Percentiles rank a stretch among this genome's conserved stretches.
These are phyloP conservation scores for Pseudocercospora cruenta DNA, from an alignment of 2,329 filamentous ascomycete genomes.

Conservation along the genomic window DNA sequence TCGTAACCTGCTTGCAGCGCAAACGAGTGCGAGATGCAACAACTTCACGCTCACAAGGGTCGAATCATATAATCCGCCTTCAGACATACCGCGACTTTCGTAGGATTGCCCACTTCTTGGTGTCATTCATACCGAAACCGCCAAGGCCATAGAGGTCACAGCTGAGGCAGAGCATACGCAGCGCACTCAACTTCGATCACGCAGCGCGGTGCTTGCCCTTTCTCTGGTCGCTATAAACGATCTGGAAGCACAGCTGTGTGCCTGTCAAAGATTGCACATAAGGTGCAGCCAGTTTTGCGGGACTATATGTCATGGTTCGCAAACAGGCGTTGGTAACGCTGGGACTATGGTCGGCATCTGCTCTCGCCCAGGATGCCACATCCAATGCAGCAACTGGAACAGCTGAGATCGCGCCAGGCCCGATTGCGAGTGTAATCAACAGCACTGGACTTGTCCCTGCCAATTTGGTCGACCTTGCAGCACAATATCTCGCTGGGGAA, in stretches of 20 bases:
- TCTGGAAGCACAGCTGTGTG: no score
- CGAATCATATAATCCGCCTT: no score
- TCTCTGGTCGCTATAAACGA: no score
- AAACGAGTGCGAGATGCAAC: no score
- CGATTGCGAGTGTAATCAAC: slow-evolving; percentile 19
- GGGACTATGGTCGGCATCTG: background rate
- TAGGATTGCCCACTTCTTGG: background rate
- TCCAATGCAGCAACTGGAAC: background rate
- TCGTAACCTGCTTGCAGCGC: no score
- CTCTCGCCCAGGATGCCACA: background rate
- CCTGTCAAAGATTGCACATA: background rate
- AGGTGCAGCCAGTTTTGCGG: background rate
- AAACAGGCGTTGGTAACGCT: background rate
- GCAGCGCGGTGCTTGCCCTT: no score
- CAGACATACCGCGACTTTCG: no score
- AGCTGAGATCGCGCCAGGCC: slow-evolving; percentile 1
- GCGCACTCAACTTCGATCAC: no score
- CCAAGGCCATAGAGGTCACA: no score
- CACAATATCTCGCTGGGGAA: slow-evolving; percentile 12
- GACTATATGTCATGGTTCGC: background rate
- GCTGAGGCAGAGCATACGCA: no score
- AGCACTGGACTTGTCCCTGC: slow-evolving; percentile 21
- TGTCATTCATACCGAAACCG: no score
- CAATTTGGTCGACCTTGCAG: slow-evolving; percentile 19
- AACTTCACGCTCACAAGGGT: no score